phyloP scores from a whole-genome alignment of 2,329 filamentous ascomycete species.

The Ceratocystis cubensis region DNA sequence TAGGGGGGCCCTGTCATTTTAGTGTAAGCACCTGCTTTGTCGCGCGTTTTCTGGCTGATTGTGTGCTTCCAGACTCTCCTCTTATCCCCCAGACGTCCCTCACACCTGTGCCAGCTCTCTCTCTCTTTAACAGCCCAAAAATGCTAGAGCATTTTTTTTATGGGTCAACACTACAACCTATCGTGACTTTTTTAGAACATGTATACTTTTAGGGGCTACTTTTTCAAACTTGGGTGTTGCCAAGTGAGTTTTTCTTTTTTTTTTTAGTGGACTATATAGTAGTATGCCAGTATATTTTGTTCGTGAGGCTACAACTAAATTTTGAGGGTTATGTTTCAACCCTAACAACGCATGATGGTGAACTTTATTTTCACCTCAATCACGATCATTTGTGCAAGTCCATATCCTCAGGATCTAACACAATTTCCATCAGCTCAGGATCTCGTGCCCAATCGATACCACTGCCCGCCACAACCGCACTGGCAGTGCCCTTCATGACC shows the following conservation, averaged over 20 bases:
- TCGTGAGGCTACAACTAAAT: too few species aligned
- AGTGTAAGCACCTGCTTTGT: constrained; percentile 16
- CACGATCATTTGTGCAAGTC: not conserved
- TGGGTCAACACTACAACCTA: not conserved
- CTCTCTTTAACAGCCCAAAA: constrained; percentile 10
- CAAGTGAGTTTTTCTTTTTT: too few species aligned
- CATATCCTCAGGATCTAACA: constrained; percentile 51
- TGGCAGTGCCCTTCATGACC: constrained; percentile 65
- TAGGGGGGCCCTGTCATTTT: constrained; percentile 5
- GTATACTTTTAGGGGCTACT: not conserved
- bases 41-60: constrained; percentile 20
- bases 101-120: constrained; percentile 21
- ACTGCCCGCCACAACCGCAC: constrained; percentile 66
- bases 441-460: constrained; percentile 71
- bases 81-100: constrained; percentile 22
- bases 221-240: not conserved
- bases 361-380: not conserved
- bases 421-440: constrained; percentile 52
- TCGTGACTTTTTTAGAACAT: not conserved
- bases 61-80: constrained; percentile 14
- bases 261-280: too few species aligned
- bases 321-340: not conserved
- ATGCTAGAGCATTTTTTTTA: not conserved
- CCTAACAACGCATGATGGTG: not conserved
- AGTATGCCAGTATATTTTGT: too few species aligned